These are phyloP conservation scores for Acer saccharum DNA, from an alignment of 345 rosid species.

Conservation along the genomic window DNA sequence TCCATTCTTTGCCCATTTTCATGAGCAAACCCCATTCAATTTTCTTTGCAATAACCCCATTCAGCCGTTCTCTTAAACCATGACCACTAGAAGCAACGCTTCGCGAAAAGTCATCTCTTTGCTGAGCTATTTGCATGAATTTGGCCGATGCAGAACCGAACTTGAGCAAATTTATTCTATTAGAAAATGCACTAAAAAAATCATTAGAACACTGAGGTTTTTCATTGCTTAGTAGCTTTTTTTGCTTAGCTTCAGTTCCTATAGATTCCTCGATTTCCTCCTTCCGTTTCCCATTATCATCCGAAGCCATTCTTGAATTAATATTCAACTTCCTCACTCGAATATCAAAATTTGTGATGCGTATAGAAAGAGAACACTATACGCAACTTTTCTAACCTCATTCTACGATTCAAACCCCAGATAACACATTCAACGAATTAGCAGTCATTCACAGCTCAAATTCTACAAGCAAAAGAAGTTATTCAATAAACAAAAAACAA, in stretches of 20 bases:
- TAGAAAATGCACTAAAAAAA: slow-evolving; percentile 30
- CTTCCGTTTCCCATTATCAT: slow-evolving; percentile 39
- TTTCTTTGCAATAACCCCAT: slow-evolving; percentile 53
- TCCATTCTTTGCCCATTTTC: slow-evolving; percentile 72
- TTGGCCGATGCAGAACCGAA: slow-evolving; percentile 71
- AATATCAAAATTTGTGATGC: neutral
- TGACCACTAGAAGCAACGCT: slow-evolving; percentile 53
- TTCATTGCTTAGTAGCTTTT: slow-evolving; percentile 41
- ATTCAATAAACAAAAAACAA: neutral
- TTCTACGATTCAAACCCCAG: slow-evolving; percentile 12
- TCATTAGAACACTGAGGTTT: slow-evolving; percentile 28
- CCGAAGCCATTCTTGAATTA: slow-evolving; percentile 43
- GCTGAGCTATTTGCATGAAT: slow-evolving; percentile 62
- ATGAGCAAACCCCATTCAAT: slow-evolving; percentile 62
- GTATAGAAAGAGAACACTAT: neutral
- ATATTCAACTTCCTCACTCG: slow-evolving; percentile 15
- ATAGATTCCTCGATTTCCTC: slow-evolving; percentile 49
- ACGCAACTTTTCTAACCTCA: neutral
- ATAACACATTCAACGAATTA: neutral
- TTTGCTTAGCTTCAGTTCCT: slow-evolving; percentile 27
- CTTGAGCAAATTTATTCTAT: slow-evolving; percentile 49
- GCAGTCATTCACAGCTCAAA: neutral
- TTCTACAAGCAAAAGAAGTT: neutral
- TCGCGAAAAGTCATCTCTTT: slow-evolving; percentile 67
- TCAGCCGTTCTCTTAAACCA: slow-evolving; percentile 57